Evolutionary conservation across 495 filamentous ascomycete genomes (phyloP), one percentile per base, ranked within the genome.

Genomic region (Penicillium parvum): DNA sequence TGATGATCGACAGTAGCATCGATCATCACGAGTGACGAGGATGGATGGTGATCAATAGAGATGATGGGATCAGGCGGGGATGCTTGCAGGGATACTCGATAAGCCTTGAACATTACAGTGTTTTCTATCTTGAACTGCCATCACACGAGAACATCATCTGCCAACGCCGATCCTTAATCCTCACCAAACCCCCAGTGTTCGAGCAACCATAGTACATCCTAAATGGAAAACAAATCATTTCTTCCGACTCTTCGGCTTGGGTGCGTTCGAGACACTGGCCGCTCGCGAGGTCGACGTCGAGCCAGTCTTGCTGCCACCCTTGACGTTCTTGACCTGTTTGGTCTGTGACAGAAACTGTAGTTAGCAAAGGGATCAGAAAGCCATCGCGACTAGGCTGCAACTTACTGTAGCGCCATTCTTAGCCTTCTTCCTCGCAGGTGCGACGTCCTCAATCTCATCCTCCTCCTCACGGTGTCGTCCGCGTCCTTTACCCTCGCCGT

Each of bases 351-450:
- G 18, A 33, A n/a, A n/a, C n/a, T n/a, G n/a, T 46, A 40, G 37
- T 58, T 57, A 53, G 50, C 23, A 40, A 30, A 29, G 26, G 10
- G 9, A 32, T 11, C 17, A 11, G n/a, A n/a, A n/a, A n/a, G 37
- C 27, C 20, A 49, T 41, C 43, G 32, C 19, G 12, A 38, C 30
- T 40, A 37, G 3, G 11, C 27, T 12, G 20, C 12, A 29, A 51
- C 72, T 63, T 65, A 83, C 81, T 67, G 82, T 79, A 40, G 88
- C 84, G 44, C 81, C 79, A 53, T 83, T 84, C 77, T 95, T 95
- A 11, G 79, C 76, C 76, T 92, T 95, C 79, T 96, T 98, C 78
- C 90, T 90, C 1, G 81, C 82, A 22, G 91, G 90, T 1, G 83
- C 82, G 58, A 87, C 84, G 50, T 91, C 88, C 45, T 96, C 90